Percentiles rank a stretch among this genome's conserved stretches.
phyloP scores from a whole-genome alignment of 257 asterid genomes.

The Scutellaria baicalensis region DNA sequence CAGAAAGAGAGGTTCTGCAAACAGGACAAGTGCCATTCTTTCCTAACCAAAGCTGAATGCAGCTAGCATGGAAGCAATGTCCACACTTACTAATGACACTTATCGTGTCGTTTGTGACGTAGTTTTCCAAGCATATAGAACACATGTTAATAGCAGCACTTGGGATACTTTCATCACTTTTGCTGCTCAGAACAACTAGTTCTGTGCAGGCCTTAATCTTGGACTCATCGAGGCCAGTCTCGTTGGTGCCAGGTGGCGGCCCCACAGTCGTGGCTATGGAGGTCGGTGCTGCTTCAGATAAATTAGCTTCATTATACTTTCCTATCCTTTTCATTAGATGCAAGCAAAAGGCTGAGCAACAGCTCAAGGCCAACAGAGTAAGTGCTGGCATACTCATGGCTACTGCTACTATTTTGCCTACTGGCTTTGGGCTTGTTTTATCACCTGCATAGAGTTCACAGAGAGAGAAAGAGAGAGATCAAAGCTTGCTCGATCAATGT shows the following conservation, averaged over 20 bases:
- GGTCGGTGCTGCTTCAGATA: background rate
- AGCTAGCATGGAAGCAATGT: conserved; percentile 22
- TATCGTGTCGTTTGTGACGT: background rate
- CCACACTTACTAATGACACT: conserved; percentile 18
- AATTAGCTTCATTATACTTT: background rate
- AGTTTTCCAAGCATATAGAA: conserved; percentile 22
- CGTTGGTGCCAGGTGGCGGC: background rate
- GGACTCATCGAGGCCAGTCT: conserved; percentile 1
- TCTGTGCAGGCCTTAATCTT: conserved; percentile 5
- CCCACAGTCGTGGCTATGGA: background rate
- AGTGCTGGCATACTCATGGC: conserved; percentile 20
- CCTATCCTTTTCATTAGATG: conserved; percentile 3
- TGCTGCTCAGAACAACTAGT: conserved; percentile 5
- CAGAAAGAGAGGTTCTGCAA: conserved; percentile 18
- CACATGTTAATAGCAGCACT: conserved; percentile 7
- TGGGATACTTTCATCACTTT: background rate
- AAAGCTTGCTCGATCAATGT: background rate
- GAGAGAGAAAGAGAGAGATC: background rate
- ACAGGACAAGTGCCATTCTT: conserved; percentile 21
- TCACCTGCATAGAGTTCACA: background rate
- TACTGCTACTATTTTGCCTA: conserved; percentile 2
- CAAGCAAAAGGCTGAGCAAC: conserved; percentile 19
- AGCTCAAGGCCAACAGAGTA: conserved; percentile 10
- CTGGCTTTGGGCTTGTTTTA: background rate
- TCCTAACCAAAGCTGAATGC: conserved; percentile 20